phyloP scores from a whole-genome alignment of 1,284 basidiomycete genomes.

The Kalmanozyma brasiliensis region DNA sequence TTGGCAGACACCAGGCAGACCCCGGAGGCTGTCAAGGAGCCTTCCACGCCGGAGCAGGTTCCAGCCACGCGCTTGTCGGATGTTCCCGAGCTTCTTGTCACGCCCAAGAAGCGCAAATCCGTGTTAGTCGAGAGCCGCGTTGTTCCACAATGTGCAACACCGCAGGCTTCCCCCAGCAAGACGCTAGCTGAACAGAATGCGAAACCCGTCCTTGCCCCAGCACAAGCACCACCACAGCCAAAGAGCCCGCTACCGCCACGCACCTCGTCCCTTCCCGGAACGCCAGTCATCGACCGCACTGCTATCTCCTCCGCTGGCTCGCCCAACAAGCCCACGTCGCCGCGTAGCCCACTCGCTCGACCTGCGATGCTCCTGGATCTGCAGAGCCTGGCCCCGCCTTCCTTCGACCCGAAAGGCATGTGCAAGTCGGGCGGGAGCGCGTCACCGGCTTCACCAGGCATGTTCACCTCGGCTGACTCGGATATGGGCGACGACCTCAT shows the following conservation, averaged over 20 bases:
- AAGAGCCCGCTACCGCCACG: conserved; percentile 30
- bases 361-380: conserved; percentile 32
- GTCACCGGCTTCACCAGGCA: conserved; percentile 28
- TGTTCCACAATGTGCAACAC: background rate
- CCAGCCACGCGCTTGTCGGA: conserved; percentile 12
- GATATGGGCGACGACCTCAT: conserved; percentile 33
- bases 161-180: background rate
- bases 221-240: conserved; percentile 7
- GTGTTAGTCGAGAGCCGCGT: background rate
- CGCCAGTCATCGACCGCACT: conserved; percentile 16
- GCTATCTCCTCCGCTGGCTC: conserved; percentile 27
- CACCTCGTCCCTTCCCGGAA: conserved; percentile 34
- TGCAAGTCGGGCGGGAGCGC: conserved; percentile 2
- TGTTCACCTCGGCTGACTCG: conserved; percentile 32
- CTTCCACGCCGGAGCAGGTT: background rate
- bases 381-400: conserved; percentile 23
- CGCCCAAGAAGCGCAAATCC: background rate
- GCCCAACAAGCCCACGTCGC: conserved; percentile 33
- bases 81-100: conserved; percentile 9
- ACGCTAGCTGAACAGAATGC: background rate
- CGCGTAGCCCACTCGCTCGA: conserved; percentile 24
- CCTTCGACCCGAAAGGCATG: conserved; percentile 3
- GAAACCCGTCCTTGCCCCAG: background rate
- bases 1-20: background rate
- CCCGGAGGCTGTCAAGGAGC: background rate